Percentiles rank a stretch among this genome's conserved stretches.
Conservation (phyloP, 306 rosid genomes). For the Vicia faba region DNA sequence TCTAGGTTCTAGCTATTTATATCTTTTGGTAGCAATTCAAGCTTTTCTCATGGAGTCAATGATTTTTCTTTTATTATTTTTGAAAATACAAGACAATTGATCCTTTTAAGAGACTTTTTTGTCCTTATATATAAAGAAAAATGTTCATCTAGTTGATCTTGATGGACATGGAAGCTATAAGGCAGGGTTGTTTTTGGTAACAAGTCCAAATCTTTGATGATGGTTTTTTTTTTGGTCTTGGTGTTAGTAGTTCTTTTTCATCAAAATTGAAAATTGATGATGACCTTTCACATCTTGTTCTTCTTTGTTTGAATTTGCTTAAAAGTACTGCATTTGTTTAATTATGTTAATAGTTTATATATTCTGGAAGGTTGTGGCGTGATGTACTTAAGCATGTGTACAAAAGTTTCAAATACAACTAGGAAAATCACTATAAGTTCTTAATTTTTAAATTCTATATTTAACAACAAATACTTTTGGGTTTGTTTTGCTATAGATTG, state of each 20-base stretch:
- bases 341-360: conserved; percentile 5
- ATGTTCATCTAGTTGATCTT: conserved; percentile 9
- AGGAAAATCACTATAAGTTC: background rate
- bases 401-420: background rate
- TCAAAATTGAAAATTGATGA: conserved; percentile 22
- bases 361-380: background rate
- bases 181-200: conserved; percentile 33
- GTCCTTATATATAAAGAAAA: background rate
- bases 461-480: no score
- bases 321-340: conserved; percentile 8
- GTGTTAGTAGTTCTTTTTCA: background rate
- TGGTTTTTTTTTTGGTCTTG: background rate
- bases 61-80: background rate
- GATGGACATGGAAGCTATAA: conserved; percentile 23
- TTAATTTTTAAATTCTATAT: no score
- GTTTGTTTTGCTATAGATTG: no score
- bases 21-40: conserved; percentile 19
- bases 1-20: conserved; percentile 4
- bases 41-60: background rate
- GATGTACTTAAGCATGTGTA: background rate
- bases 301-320: background rate
- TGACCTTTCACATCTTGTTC: conserved; percentile 14
- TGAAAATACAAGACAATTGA: no score
- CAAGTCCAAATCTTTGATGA: conserved; percentile 19
- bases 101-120: no score